phyloP scores from a whole-genome alignment of 805 yeast species.

The Sugiyamaella americana region DNA sequence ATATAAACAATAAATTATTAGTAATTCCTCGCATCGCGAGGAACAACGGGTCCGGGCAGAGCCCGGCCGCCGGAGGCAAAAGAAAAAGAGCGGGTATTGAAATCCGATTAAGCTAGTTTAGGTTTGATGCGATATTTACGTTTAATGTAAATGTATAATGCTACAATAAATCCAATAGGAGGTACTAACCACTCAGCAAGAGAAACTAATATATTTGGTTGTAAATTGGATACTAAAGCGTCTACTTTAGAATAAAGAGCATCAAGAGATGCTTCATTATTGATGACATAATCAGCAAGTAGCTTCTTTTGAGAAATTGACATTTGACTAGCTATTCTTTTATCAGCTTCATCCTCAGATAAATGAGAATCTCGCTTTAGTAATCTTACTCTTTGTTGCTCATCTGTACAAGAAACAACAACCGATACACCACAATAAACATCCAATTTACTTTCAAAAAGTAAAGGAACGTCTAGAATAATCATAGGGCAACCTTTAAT shows the following conservation, averaged over 20 bases:
- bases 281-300: constrained; percentile 60
- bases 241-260: constrained; percentile 43
- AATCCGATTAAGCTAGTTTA: neutral
- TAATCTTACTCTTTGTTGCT: constrained; percentile 59
- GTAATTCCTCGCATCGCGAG: neutral
- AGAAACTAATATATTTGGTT: constrained; percentile 33
- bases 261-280: constrained; percentile 48
- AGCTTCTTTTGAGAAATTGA: constrained; percentile 48
- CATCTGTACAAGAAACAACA: constrained; percentile 57
- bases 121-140: neutral
- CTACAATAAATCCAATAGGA: constrained; percentile 30
- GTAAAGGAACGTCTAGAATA: constrained; percentile 80
- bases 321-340: constrained; percentile 76
- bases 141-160: constrained; percentile 7
- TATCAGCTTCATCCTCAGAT: constrained; percentile 55
- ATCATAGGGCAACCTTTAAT: constrained; percentile 52
- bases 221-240: constrained; percentile 32
- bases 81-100: neutral
- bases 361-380: constrained; percentile 61
- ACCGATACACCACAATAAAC: constrained; percentile 63
- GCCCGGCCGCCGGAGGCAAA: neutral
- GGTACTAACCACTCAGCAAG: constrained; percentile 31
- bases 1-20: too few species aligned
- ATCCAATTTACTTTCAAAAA: constrained; percentile 76
- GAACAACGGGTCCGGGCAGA: neutral